Base-by-base conservation (phyloP, 2,329 filamentous ascomycete species). In the Apiospora koreana region DNA sequence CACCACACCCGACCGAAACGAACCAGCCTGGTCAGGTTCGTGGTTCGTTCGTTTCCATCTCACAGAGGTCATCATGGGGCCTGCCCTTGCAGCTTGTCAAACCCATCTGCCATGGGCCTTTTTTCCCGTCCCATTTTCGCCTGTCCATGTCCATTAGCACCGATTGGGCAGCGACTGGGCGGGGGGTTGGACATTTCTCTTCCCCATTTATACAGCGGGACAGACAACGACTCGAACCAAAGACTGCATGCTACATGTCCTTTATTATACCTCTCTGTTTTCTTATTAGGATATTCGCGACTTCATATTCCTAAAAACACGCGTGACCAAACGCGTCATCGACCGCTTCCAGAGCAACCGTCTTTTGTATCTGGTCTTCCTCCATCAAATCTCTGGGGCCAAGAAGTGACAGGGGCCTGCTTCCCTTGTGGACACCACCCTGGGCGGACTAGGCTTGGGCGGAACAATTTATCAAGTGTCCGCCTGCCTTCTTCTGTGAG, bases 101-200 rank as follows among this genome's bases (percentile, higher is more conserved):
- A 28, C 48, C 38, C 38, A 41, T 41, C 38, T 35, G 18, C 16
- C 50, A 58, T 54, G 23, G 50, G 14, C 50, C 25, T 54, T 54
- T 12, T 54, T 14, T 31, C 25, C 16, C 50, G 18, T 21, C 42
- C 18, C 42, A 45, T 58, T 58, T 58, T n/a, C n/a, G n/a, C n/a
- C 28, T 58, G 28, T 21, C 6, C 28, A 14, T 58, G 50, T 58
- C 50, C 21, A 12, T 50, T 23, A 25, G 23, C 23, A 28, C n/a
- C 46, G 46, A 54, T 54, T 54, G 54, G 54, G 31, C 54, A 35
- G 54, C 54, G 54, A 62, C 54, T n/a, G 54, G 54, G 54, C 54
- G 54, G 54, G 50, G 54, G 54, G 31, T 62, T 62, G 54, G 54
- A 58, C 50, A 58, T 62, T 62, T 38, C 28, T 31, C 50, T 10